Evolutionary conservation across 1,139 yeast species (phyloP).

Genomic region (Kodamaea fungicola): DNA sequence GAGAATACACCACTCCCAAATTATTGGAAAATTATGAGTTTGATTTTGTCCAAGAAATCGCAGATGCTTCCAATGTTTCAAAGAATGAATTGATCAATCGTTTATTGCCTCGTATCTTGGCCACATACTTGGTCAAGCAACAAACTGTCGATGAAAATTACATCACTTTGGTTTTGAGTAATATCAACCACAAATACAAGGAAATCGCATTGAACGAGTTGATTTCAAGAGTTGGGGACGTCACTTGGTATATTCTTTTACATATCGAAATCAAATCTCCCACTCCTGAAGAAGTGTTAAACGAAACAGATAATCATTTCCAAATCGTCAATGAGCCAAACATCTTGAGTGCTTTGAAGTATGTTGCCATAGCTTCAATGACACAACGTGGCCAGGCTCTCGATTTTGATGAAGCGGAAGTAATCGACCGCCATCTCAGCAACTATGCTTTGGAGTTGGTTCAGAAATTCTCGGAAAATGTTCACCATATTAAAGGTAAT

Average conservation of each 20-base stretch:
- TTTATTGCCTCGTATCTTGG: constrained; percentile 38
- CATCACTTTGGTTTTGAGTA: constrained; percentile 52
- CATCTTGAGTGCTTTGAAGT: constrained; percentile 39
- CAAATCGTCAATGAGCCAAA: constrained; percentile 22
- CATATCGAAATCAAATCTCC: constrained; percentile 30
- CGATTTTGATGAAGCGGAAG: background rate
- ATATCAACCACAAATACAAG: constrained; percentile 47
- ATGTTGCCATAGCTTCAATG: constrained; percentile 32
- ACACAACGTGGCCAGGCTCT: constrained; percentile 11
- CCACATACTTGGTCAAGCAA: constrained; percentile 37
- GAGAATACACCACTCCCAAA: constrained; percentile 73
- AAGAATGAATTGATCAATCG: constrained; percentile 35
- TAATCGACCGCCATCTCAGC: constrained; percentile 33
- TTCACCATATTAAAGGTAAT: constrained; percentile 69
- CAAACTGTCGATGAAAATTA: constrained; percentile 44
- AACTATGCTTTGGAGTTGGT: constrained; percentile 73
- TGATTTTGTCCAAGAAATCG: constrained; percentile 58
- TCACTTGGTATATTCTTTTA: constrained; percentile 40
- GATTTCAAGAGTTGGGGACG: constrained; percentile 41
- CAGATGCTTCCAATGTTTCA: constrained; percentile 32
- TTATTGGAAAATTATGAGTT: constrained; percentile 62
- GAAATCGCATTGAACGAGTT: constrained; percentile 38
- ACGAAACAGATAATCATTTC: background rate
- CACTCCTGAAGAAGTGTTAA: constrained; percentile 11
- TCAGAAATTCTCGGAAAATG: constrained; percentile 73